These are phyloP conservation scores for Coniferiporia sulphurascens DNA, from an alignment of 1,284 basidiomycete genomes.

Conservation along the genomic window DNA sequence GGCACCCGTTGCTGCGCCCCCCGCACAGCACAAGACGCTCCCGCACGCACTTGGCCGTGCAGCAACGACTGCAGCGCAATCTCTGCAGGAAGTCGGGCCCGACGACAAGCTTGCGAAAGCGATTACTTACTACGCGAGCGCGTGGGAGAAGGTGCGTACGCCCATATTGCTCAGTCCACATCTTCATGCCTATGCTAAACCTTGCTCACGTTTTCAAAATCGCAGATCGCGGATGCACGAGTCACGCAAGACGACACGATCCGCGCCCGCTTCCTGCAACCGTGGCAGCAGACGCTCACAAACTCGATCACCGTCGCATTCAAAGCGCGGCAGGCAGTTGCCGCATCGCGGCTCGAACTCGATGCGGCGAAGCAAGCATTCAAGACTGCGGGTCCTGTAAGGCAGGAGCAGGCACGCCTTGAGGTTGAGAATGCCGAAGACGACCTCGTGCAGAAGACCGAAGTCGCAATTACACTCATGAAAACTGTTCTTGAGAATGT, in stretches of 20 bases:
- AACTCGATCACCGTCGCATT: slow-evolving; percentile 82
- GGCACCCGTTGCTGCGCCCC: slow-evolving; percentile 50
- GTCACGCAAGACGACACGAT: slow-evolving; percentile 81
- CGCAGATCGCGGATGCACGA: slow-evolving; percentile 73
- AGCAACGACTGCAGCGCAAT: slow-evolving; percentile 63
- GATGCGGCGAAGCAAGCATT: slow-evolving; percentile 70
- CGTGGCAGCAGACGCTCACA: slow-evolving; percentile 88
- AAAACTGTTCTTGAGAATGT: slow-evolving; percentile 97
- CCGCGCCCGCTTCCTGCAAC: slow-evolving; percentile 71
- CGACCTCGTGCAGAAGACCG: slow-evolving; percentile 94
- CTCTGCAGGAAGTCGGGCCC: slow-evolving; percentile 42
- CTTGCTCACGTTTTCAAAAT: not conserved
- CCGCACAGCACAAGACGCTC: slow-evolving; percentile 84
- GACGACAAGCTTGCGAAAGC: slow-evolving; percentile 74
- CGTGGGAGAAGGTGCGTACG: slow-evolving; percentile 65
- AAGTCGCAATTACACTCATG: slow-evolving; percentile 97
- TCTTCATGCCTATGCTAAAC: not conserved
- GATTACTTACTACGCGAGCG: slow-evolving; percentile 74
- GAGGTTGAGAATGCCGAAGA: slow-evolving; percentile 96
- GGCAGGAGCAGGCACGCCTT: slow-evolving; percentile 83
- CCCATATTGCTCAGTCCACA: not conserved
- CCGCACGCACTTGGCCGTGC: slow-evolving; percentile 90
- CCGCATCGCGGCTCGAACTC: slow-evolving; percentile 73
- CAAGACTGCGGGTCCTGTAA: slow-evolving; percentile 69
- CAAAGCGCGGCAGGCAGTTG: slow-evolving; percentile 87